phyloP scores from a whole-genome alignment of 129 eudicot genomes.

The Cynara cardunculus region DNA sequence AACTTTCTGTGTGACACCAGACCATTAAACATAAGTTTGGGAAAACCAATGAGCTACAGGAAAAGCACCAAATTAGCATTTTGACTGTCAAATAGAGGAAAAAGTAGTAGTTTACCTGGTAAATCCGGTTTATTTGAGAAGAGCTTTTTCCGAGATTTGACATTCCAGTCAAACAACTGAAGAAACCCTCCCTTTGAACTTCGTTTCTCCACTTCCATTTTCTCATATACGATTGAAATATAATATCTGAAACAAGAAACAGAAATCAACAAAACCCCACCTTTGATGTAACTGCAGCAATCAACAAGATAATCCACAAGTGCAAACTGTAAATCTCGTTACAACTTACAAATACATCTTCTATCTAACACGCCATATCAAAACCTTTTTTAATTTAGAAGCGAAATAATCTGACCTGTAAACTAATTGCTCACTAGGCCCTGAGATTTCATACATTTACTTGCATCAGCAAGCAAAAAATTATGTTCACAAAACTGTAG shows the following conservation, averaged over 20 bases:
- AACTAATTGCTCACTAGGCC: conserved; percentile 12
- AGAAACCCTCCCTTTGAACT: conserved; percentile 87
- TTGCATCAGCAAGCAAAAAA: not conserved
- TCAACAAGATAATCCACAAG: not conserved
- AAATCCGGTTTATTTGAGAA: conserved; percentile 72
- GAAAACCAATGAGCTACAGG: not conserved
- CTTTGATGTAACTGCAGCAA: conserved; percentile 20
- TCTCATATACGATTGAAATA: conserved; percentile 31
- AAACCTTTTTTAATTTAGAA: not conserved
- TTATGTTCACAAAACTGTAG: not conserved
- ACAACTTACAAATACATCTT: not conserved
- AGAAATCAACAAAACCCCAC: conserved; percentile 15
- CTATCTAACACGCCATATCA: not conserved
- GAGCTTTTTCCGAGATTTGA: conserved; percentile 89
- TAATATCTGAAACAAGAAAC: conserved; percentile 17
- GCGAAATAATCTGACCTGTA: not conserved
- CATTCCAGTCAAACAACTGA: conserved; percentile 96
- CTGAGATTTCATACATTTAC: not conserved
- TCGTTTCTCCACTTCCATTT: conserved; percentile 87
- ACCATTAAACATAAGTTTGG: not conserved
- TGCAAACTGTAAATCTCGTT: not conserved
- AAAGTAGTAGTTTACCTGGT: conserved; percentile 42
- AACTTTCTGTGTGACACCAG: conserved; percentile 43
- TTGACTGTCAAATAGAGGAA: not conserved
- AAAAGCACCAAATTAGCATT: not conserved